A percentile compares a stretch with the other conserved stretches of the same genome.
phyloP scores from a whole-genome alignment of 1,284 basidiomycete species.

The Rhodotorula sp. region DNA sequence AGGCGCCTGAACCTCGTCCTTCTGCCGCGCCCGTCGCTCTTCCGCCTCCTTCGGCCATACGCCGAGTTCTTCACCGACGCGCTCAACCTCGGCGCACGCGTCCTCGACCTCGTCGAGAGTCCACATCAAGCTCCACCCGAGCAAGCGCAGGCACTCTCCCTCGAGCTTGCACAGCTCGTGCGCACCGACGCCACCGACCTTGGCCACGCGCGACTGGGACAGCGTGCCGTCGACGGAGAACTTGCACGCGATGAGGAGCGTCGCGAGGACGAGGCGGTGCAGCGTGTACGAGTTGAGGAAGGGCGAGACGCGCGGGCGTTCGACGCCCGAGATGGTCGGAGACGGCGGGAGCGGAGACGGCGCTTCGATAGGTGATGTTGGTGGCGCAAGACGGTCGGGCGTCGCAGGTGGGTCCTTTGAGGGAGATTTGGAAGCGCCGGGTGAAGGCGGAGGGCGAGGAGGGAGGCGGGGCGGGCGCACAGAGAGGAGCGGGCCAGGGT shows the following conservation, averaged over 20 bases:
- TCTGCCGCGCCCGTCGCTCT: background rate
- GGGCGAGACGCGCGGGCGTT: conserved; percentile 4
- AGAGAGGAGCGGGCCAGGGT: conserved; percentile 11
- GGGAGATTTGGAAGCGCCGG: too few relatives aligned
- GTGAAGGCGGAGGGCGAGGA: background rate
- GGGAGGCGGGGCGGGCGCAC: background rate
- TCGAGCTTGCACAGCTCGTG: conserved; percentile 39
- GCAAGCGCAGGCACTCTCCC: conserved; percentile 27
- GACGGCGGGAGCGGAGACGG: conserved; percentile 17
- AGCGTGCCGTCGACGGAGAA: conserved; percentile 36
- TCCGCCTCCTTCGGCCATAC: background rate
- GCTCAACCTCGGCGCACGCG: conserved; percentile 7
- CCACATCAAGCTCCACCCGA: conserved; percentile 36
- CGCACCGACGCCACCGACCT: conserved; percentile 40
- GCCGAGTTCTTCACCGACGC: background rate
- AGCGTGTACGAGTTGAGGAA: conserved; percentile 42
- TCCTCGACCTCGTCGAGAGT: conserved; percentile 23
- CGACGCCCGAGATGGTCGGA: conserved; percentile 9
- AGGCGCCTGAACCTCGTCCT: too few relatives aligned
- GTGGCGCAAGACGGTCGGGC: background rate
- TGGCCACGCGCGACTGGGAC: conserved; percentile 28
- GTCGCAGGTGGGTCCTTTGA: background rate
- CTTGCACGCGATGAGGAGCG: conserved; percentile 39
- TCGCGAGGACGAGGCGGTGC: conserved; percentile 40
- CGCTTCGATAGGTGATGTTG: background rate